Evolutionary conservation across 1,139 yeast species (phyloP).

Genomic region (Geotrichum cucujoidarum): DNA sequence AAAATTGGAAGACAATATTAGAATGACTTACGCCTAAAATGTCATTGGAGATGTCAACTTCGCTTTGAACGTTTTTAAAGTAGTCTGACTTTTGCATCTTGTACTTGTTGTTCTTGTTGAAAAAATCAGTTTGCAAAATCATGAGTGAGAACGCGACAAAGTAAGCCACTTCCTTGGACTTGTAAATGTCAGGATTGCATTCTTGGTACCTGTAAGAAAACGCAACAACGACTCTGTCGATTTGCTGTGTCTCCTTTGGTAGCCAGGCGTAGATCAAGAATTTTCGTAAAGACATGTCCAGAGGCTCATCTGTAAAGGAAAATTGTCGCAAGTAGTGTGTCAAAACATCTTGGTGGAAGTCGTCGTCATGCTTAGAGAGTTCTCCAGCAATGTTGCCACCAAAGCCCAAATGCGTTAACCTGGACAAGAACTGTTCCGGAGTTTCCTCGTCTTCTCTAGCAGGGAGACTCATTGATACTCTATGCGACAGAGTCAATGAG

Average conservation of each 20-base stretch:
- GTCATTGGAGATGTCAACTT: constrained; percentile 37
- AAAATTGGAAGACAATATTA: constrained; percentile 23
- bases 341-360: constrained; percentile 40
- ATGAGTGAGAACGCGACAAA: constrained; percentile 55
- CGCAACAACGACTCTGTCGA: constrained; percentile 55
- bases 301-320: constrained; percentile 48
- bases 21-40: constrained; percentile 36
- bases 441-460: constrained; percentile 35
- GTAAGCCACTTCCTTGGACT: constrained; percentile 48
- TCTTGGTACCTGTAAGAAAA: constrained; percentile 48
- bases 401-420: constrained; percentile 33
- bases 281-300: constrained; percentile 60
- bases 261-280: constrained; percentile 51
- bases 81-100: constrained; percentile 62
- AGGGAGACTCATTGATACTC: constrained; percentile 28
- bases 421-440: constrained; percentile 36
- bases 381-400: constrained; percentile 40
- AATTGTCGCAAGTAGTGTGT: constrained; percentile 40
- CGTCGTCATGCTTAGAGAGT: constrained; percentile 38
- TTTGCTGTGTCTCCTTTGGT: constrained; percentile 68
- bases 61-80: constrained; percentile 38
- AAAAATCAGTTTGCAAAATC: constrained; percentile 65
- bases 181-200: constrained; percentile 40
- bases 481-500: not conserved
- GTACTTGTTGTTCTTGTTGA: constrained; percentile 56